Evolutionary conservation across 306 rosid genomes (phyloP), one percentile per base, ranked within the genome.

Genomic region (Dalbergia cochinchinensis): DNA sequence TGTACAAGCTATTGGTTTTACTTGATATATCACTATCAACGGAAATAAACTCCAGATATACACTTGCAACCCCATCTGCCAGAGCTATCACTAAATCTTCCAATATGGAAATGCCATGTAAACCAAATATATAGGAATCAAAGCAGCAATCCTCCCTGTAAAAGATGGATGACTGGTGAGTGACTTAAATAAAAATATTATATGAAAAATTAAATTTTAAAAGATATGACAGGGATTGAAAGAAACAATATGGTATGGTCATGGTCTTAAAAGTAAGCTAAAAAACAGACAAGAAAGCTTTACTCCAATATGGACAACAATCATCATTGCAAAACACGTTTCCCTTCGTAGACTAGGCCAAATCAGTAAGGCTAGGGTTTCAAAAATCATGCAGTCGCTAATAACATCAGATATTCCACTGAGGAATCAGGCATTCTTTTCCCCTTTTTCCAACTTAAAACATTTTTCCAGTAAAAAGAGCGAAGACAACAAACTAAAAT

Each of bases 51-150:
- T 95, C 98, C 84, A 95, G 86, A 83, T 87, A 95, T 76, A 88
- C 42, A 86, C 96, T 87, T 69, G 94, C 96, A 61, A 95, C 83
- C 76, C 94, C 98, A 57, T 93, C 99, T 48, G 96, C 95, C 54
- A 95, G 79, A 69, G 95, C 73, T 67, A 95, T 84, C 80, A 95
- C 88, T 83, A 95, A 84, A 87, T 95, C 99, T 89, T 95, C 98
- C 82, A 95, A 85, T 83, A 95, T 83, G 71, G 98, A 89, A 88
- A 87, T 80, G 71, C 96, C 98, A 69, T 95, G 94, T 65, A 71
- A 85, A 69, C 78, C 55, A 88, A 85, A 92, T 71, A 95, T 79
- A 78, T 81, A 60, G 53, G 80, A 71, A 70, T 91, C 85, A 76
- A 88, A 91, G 87, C 78, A 86, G 85, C 90, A 84, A 76, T 74